A percentile compares a stretch with the other conserved stretches of the same genome.
Conservation (phyloP, 768 basidiomycete genomes). For the Xerocomellus intermedius region DNA sequence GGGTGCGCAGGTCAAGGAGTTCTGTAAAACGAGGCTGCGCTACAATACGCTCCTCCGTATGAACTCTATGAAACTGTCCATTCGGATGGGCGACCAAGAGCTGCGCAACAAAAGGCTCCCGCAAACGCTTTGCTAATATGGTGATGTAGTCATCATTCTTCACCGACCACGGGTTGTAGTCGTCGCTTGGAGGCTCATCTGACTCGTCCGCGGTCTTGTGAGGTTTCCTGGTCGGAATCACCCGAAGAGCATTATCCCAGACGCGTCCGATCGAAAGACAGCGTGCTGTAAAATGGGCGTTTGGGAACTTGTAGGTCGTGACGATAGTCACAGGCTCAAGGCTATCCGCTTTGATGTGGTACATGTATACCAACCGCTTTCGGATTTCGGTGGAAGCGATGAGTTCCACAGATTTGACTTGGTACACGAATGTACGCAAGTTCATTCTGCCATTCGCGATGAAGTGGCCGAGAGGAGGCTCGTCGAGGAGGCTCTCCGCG, state of each 20-base stretch:
- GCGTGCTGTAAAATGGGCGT: not conserved
- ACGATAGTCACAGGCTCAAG: constrained; percentile 17
- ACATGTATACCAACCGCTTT: constrained; percentile 15
- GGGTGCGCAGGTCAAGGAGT: constrained; percentile 16
- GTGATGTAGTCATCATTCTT: constrained; percentile 11
- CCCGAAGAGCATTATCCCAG: constrained; percentile 23
- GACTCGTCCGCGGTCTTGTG: not conserved
- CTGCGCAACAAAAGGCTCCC: constrained; percentile 22
- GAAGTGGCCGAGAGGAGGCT: constrained; percentile 29
- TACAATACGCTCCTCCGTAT: constrained; percentile 24
- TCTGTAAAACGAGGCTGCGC: constrained; percentile 14
- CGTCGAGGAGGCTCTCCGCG: constrained; percentile 19
- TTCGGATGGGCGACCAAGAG: constrained; percentile 23
- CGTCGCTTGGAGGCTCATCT: not conserved
- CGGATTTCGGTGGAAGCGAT: constrained; percentile 3
- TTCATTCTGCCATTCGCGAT: constrained; percentile 33
- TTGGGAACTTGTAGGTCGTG: constrained; percentile 10
- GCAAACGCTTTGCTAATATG: constrained; percentile 14
- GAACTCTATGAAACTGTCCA: constrained; percentile 20
- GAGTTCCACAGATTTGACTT: constrained; percentile 15
- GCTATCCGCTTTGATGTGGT: constrained; percentile 20
- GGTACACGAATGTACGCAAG: constrained; percentile 24
- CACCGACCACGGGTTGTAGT: constrained; percentile 15
- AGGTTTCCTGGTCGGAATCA: not conserved
- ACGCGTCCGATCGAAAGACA: constrained; percentile 20